Percentiles rank a stretch among this genome's conserved stretches.
These are phyloP conservation scores for Exidia glandulosa DNA, from an alignment of 768 basidiomycete genomes.

Conservation along the genomic window DNA sequence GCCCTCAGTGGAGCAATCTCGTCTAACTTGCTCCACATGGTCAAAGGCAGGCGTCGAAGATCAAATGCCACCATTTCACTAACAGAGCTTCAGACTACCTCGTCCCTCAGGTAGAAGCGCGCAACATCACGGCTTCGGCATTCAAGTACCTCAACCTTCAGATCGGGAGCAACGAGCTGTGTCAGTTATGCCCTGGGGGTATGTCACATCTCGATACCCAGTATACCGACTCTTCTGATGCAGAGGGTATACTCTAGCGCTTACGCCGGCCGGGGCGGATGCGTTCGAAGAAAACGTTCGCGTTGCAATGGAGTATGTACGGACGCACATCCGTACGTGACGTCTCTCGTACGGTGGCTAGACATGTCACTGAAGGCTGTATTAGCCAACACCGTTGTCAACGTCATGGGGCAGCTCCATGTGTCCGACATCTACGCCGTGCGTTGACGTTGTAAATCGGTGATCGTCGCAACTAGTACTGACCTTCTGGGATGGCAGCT, in stretches of 20 bases:
- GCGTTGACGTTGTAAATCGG: background rate
- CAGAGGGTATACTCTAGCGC: no score
- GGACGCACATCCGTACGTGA: conserved; percentile 7
- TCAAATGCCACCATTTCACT: background rate
- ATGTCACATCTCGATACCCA: background rate
- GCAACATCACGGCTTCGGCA: background rate
- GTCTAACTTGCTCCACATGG: conserved; percentile 5
- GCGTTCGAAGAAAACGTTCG: no score
- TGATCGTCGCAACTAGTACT: background rate
- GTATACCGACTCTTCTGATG: no score
- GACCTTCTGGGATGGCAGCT: background rate
- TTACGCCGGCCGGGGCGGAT: no score
- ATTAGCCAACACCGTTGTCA: conserved; percentile 2
- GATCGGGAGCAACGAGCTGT: conserved; percentile 10
- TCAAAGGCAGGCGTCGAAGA: background rate
- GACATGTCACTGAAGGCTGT: background rate
- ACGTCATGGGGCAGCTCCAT: conserved; percentile 2
- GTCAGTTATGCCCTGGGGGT: conserved; percentile 2
- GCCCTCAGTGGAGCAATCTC: conserved; percentile 7
- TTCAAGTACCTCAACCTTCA: conserved; percentile 10
- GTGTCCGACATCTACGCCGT: conserved; percentile 2
- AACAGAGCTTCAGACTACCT: conserved; percentile 4
- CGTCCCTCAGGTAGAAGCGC: conserved; percentile 6
- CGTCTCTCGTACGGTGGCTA: background rate
- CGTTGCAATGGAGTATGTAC: conserved; percentile 4